Base-by-base conservation (phyloP, 371 early-diverging fungal species). In the Chytridium lagenaria region DNA sequence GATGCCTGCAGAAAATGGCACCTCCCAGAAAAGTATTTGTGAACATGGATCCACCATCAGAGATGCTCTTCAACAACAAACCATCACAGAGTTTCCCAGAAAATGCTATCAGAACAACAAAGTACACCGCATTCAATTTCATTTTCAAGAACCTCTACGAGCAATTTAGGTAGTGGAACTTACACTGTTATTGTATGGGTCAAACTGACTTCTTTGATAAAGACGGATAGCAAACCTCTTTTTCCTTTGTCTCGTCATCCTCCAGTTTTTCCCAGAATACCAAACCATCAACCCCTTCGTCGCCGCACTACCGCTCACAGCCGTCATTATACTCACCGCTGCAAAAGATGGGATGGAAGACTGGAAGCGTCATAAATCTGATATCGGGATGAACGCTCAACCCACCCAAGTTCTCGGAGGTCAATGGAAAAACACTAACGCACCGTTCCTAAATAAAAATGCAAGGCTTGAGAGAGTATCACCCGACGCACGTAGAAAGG, bases 121-220 rank as follows among this genome's bases (percentile, higher is more conserved):
- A 96, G 80, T 99, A 99, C 83, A 96, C 95, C 22, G 50, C 91
- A 26, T 59, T 92, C 30, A 90, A 89, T 3, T 99, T 99, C 84
- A 55, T 99, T 15, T 99, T 99, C n/a, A 92, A 95, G 78, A 98
- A 98, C 82, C 71, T 99, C 31, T 96, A 93, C 81, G 95, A 95
- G 72, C 99, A 99, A 84, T 95, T 99, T 73, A 89, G 94, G 44
- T 91, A 78, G 31, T n/a, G n/a, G n/a, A n/a, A n/a, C n/a, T n/a
- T n/a, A n/a, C n/a, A n/a, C n/a, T n/a, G n/a, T n/a, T n/a, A n/a
- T 15, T 40, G 30, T 68, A 40, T 22, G 19, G 31, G 12, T 73
- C 33, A 12, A 44, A 12, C 44, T 19, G 12, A 38, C 33, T 26
- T 3, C 16, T n/a, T 30, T 7, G 31, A 7, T 57, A 1, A n/a